Conservation (phyloP, 805 yeast species). For the Candida caryicola region DNA sequence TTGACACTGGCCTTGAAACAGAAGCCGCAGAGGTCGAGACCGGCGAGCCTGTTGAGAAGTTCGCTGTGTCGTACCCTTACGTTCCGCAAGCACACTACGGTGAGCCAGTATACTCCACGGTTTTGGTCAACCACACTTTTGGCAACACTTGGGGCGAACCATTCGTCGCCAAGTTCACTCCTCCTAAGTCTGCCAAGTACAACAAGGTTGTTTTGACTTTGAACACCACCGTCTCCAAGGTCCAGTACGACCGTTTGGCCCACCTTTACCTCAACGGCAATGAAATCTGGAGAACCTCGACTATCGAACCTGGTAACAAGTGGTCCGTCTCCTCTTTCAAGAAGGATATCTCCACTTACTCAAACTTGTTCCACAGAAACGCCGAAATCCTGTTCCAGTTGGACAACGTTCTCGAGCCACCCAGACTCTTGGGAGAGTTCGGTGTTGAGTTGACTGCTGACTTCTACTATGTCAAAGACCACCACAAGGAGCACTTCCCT, state of each 20-base stretch:
- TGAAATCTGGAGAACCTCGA: conserved; percentile 83
- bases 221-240: conserved; percentile 52
- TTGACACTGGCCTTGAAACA: too few relatives aligned
- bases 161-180: conserved; percentile 34
- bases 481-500: background rate
- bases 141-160: conserved; percentile 64
- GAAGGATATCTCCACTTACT: conserved; percentile 64
- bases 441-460: conserved; percentile 48
- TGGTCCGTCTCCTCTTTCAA: conserved; percentile 45
- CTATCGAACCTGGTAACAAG: conserved; percentile 56
- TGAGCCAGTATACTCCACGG: conserved; percentile 39
- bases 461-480: conserved; percentile 39
- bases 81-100: conserved; percentile 15
- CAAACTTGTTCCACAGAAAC: conserved; percentile 46
- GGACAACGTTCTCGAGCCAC: conserved; percentile 57
- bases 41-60: conserved; percentile 13
- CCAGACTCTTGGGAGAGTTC: conserved; percentile 59
- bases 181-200: conserved; percentile 43
- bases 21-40: too few relatives aligned
- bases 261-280: conserved; percentile 60
- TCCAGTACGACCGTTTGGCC: conserved; percentile 64
- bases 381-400: conserved; percentile 53
- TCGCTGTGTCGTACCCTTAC: conserved; percentile 17
- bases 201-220: conserved; percentile 54
- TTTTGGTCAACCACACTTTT: conserved; percentile 47